phyloP scores from a whole-genome alignment of 305 asterid species.

The Striga hermonthica region DNA sequence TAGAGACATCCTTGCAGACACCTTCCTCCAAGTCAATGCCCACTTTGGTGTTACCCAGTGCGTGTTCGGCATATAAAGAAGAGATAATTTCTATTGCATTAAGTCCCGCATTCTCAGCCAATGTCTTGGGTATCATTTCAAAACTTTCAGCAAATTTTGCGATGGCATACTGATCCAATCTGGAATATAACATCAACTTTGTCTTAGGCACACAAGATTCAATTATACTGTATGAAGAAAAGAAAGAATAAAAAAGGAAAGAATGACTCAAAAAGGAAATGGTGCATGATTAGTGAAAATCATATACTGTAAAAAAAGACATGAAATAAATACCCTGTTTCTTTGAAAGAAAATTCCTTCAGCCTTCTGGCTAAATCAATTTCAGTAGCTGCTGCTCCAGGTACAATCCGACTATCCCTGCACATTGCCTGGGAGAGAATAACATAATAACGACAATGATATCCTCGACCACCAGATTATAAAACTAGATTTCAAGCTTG shows the following conservation, averaged over 20 bases:
- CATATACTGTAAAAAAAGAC: constrained; percentile 10
- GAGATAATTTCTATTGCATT: constrained; percentile 90
- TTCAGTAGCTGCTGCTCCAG: constrained; percentile 99
- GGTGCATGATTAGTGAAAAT: constrained; percentile 3
- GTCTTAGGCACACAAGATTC: neutral
- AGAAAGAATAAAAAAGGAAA: neutral
- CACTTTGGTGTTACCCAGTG: constrained; percentile 75
- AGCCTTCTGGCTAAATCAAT: constrained; percentile 84
- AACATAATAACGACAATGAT: constrained; percentile 25
- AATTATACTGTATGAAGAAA: no score
- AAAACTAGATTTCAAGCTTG: constrained; percentile 9
- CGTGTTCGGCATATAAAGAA: constrained; percentile 87
- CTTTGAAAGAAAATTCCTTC: constrained; percentile 86
- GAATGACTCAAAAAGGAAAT: neutral
- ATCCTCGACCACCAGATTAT: constrained; percentile 23
- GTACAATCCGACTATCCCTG: constrained; percentile 88
- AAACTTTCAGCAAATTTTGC: constrained; percentile 94
- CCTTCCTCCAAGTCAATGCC: constrained; percentile 91
- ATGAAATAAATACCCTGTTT: constrained; percentile 68
- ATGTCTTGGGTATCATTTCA: constrained; percentile 88
- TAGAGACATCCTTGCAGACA: constrained; percentile 68
- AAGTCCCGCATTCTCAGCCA: constrained; percentile 97
- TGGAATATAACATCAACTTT: constrained; percentile 35
- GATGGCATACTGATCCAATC: constrained; percentile 94
- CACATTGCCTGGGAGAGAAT: constrained; percentile 77